phyloP scores from a whole-genome alignment of 2,329 filamentous ascomycete species.

The Didymella lethalis region DNA sequence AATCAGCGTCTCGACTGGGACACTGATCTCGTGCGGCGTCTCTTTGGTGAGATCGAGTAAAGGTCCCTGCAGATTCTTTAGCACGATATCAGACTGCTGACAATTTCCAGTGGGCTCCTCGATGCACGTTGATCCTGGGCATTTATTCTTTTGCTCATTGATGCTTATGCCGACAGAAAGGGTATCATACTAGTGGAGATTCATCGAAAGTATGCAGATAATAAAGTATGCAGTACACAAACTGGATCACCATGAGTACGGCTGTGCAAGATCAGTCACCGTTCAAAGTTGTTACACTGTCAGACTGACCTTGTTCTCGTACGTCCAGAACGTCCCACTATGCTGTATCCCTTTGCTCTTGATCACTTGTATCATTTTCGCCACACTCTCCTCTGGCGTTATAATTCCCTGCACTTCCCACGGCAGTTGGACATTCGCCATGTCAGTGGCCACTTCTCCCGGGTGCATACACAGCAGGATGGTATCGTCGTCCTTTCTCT shows the following conservation, averaged over 20 bases:
- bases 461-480: slow-evolving; percentile 65
- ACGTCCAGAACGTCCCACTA: slow-evolving; percentile 65
- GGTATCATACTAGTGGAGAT: slow-evolving; percentile 26
- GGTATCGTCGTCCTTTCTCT: slow-evolving; percentile 58
- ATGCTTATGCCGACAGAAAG: slow-evolving; percentile 24
- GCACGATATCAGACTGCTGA: neutral
- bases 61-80: neutral
- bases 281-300: neutral
- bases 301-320: slow-evolving; percentile 58
- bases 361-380: slow-evolving; percentile 61
- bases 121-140: neutral
- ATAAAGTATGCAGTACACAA: slow-evolving; percentile 5
- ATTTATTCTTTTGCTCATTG: slow-evolving; percentile 1
- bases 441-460: slow-evolving; percentile 65
- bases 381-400: slow-evolving; percentile 59
- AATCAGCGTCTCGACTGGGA: slow-evolving; percentile 37
- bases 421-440: slow-evolving; percentile 60
- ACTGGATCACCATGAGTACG: slow-evolving; percentile 40
- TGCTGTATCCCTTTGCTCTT: slow-evolving; percentile 58
- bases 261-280: slow-evolving; percentile 27
- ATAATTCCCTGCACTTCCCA: slow-evolving; percentile 64
- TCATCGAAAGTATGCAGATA: slow-evolving; percentile 6
- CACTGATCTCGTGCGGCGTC: slow-evolving; percentile 32
- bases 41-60: slow-evolving; percentile 35
- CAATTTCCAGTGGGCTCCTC: slow-evolving; percentile 1